Conservation (phyloP, 345 rosid species). For the Angophora floribunda region DNA sequence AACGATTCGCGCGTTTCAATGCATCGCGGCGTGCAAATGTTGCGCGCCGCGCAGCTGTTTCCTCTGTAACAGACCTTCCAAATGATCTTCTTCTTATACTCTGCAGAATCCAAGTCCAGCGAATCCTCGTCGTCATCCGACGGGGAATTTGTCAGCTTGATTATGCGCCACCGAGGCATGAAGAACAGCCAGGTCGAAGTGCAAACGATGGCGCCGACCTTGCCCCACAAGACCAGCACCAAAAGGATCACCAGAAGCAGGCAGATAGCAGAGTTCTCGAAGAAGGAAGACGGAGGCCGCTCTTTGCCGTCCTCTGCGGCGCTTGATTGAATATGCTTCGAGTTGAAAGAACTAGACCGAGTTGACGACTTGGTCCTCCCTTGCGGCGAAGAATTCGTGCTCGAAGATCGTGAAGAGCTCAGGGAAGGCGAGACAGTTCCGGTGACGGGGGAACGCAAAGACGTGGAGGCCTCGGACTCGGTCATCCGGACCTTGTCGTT, state of each 20-base stretch:
- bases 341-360: background rate
- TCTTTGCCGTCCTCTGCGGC: background rate
- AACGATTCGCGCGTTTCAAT: background rate
- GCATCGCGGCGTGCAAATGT: background rate
- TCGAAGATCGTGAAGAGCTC: background rate
- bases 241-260: slow-evolving; percentile 20
- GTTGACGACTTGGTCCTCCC: background rate
- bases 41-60: background rate
- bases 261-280: background rate
- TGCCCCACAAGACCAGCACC: slow-evolving; percentile 42
- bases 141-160: background rate
- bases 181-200: slow-evolving; percentile 35
- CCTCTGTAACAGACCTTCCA: slow-evolving; percentile 22
- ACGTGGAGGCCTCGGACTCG: background rate
- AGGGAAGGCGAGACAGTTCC: background rate
- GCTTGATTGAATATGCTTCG: background rate
- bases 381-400: background rate
- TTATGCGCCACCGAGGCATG: background rate
- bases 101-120: background rate
- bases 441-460: background rate
- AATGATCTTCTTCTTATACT: slow-evolving; percentile 29
- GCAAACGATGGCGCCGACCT: slow-evolving; percentile 35
- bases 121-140: background rate
- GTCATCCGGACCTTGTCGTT: background rate
- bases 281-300: background rate